A percentile compares a stretch with the other conserved stretches of the same genome.
Conservation (phyloP, 2,329 filamentous ascomycete species). For the Didymella pinodella region DNA sequence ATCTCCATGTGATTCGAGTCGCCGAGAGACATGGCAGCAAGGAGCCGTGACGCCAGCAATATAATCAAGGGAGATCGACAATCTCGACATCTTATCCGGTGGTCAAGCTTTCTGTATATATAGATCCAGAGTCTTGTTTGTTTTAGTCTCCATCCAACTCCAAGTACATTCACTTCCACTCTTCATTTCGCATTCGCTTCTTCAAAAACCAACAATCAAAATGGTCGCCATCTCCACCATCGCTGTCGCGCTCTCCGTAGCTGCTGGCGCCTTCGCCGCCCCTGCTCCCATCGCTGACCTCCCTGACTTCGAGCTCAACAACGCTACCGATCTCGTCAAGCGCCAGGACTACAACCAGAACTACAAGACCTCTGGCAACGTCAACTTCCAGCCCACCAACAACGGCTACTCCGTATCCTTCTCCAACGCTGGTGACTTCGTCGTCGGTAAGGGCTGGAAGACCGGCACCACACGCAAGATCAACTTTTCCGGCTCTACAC, state of each 20-base stretch:
- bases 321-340: conserved; percentile 23
- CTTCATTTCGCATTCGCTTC: neutral
- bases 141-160: neutral
- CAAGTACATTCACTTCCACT: neutral
- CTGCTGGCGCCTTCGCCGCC: conserved; percentile 33
- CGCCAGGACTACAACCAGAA: conserved; percentile 48
- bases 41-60: conserved; percentile 2
- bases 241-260: conserved; percentile 31
- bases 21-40: neutral
- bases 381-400: conserved; percentile 37
- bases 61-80: conserved; percentile 4
- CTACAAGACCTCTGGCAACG: conserved; percentile 45
- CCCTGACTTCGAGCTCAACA: conserved; percentile 41
- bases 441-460: conserved; percentile 46
- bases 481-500: conserved; percentile 41
- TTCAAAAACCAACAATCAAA: conserved; percentile 1
- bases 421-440: conserved; percentile 42
- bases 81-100: conserved; percentile 14
- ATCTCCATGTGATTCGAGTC: neutral
- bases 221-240: conserved; percentile 42
- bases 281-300: conserved; percentile 31
- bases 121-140: conserved; percentile 24
- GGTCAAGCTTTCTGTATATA: conserved; percentile 26
- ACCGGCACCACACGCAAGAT: conserved; percentile 41
- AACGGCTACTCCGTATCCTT: conserved; percentile 43